Evolutionary conservation across 164 flowering plant genomes (phyloP), one percentile per base, ranked within the genome.

Genomic region (Buxus sempervirens): DNA sequence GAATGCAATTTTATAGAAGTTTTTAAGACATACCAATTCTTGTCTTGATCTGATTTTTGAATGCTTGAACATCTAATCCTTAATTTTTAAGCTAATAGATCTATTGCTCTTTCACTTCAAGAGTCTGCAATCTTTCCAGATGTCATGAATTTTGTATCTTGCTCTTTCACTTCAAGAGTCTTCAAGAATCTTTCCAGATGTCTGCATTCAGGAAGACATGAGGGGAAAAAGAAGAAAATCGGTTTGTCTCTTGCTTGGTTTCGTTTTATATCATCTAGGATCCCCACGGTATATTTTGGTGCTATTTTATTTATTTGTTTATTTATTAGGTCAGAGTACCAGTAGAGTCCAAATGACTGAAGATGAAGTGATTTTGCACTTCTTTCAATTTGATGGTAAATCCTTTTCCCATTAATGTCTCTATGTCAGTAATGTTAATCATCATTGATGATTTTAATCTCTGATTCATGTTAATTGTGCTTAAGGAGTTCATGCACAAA

Each of bases 301-400:
- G 60, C 25, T 54, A 42, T n/a, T n/a, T n/a, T n/a, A n/a, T 61
- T 24, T 42, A 32, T 32, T 32, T 32, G 7, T 32, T 32, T 41
- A 66, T 69, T 67, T 54, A 28, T 14, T 27, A 64, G 38, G 9
- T 60, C 85, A 90, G 94, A 77, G 76, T 55, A 54, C 71, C 24
- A 85, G 81, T 68, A 76, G 90, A 63, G 84, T 85, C 76, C 86
- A 88, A 67, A 83, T 94, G 88, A 83, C 84, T 27, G 96, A 88
- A 78, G 97, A 93, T 79, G 96, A 89, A 69, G 57, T 90, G 76
- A 68, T 90, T 25, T 12, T 87, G 65, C 85, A 89, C 81, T 93
- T 90, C 87, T 88, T 82, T 66, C 88, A 86, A 76, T 82, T 93
- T 79, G 93, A 90, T 68, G 98, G 98, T 90, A 88, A 81, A 64